Conservation (phyloP, 768 basidiomycete species). For the Pisolithus orientalis region DNA sequence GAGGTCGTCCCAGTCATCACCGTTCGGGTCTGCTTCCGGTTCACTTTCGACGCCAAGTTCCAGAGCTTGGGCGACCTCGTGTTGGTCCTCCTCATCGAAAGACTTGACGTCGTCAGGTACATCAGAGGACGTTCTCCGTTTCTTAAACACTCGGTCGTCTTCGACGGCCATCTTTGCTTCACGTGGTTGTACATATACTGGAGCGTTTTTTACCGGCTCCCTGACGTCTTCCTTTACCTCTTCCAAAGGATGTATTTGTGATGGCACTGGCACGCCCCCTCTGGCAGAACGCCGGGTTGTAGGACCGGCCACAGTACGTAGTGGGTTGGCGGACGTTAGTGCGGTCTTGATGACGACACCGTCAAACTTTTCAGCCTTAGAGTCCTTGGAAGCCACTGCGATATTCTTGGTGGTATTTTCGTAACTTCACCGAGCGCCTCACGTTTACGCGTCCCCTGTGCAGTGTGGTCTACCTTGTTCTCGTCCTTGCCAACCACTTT, state of each 20-base stretch:
- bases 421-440: conserved; percentile 68
- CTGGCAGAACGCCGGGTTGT: conserved; percentile 34
- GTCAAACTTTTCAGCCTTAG: conserved; percentile 57
- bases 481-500: conserved; percentile 25
- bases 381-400: conserved; percentile 32
- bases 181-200: conserved; percentile 11
- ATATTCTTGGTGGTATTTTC: conserved; percentile 39
- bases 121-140: conserved; percentile 68
- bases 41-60: conserved; percentile 39
- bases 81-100: conserved; percentile 34
- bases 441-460: conserved; percentile 66
- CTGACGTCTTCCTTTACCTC: conserved; percentile 29
- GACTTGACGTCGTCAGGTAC: conserved; percentile 37
- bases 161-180: conserved; percentile 52
- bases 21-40: conserved; percentile 60
- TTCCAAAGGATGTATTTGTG: conserved; percentile 19
- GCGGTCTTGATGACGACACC: conserved; percentile 53
- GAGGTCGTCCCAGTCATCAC: conserved; percentile 79
- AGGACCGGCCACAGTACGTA: conserved; percentile 43
- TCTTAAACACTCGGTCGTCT: conserved; percentile 58
- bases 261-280: conserved; percentile 16
- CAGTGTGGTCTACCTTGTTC: conserved; percentile 39
- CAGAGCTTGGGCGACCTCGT: conserved; percentile 34
- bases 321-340: conserved; percentile 41
- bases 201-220: conserved; percentile 19